Conservation (phyloP, 179 eudicot species). For the Beta lomatogona region DNA sequence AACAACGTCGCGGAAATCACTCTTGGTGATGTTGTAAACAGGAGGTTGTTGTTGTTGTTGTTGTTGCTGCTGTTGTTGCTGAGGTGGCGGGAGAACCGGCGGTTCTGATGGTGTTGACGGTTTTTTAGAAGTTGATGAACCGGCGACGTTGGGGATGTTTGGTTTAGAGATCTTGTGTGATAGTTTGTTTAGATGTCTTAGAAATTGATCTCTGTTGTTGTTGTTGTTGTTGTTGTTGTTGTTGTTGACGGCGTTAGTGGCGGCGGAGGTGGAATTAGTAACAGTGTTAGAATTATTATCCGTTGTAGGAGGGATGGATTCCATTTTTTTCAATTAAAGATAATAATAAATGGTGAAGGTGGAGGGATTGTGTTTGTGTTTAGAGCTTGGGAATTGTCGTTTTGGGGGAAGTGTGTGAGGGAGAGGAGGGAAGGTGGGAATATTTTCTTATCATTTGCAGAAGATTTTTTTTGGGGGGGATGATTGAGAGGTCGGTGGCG, state of each 20-base stretch:
- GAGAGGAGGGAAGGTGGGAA: background rate
- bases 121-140: background rate
- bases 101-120: conserved; percentile 26
- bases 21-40: conserved; percentile 79
- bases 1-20: conserved; percentile 85
- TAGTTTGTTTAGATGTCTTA: conserved; percentile 54
- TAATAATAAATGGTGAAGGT: background rate
- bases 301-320: background rate
- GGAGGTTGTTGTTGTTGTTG: conserved; percentile 58
- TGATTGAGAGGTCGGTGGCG: conserved; percentile 17
- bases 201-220: conserved; percentile 35
- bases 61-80: background rate
- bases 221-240: background rate
- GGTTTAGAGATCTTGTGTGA: conserved; percentile 76
- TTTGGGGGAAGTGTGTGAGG: background rate
- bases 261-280: background rate
- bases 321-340: too few species aligned
- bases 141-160: background rate
- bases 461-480: background rate
- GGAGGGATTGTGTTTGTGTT: background rate
- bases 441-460: conserved; percentile 4
- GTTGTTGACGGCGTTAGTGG: background rate
- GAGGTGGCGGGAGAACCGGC: conserved; percentile 10
- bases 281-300: background rate
- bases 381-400: too few species aligned